Base-by-base conservation (phyloP, 2,329 filamentous ascomycete genomes). In the Cladorrhinum sp. region DNA sequence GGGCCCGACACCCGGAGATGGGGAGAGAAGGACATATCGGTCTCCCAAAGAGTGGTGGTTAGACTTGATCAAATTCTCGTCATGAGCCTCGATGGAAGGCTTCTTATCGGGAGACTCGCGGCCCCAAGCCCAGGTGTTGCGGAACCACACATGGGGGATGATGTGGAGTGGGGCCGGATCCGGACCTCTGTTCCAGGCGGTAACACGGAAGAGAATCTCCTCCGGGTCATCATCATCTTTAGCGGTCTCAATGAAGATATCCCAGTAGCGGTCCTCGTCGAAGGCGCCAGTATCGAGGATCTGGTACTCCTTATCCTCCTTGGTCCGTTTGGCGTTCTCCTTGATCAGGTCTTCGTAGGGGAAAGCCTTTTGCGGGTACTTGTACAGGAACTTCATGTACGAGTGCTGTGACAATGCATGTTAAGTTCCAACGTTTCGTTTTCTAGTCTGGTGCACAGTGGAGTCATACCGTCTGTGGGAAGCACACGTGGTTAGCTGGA, bases 301-400 rank as follows among this genome's bases (percentile, higher is more conserved):
- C 74, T 97, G 93, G 76, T 96, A 98, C 73, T 98, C 93, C 52
- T 85, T 85, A 65, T 97, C 93, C 68, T 86, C 74, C 74, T 88
- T 91, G 59, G 83, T 82, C 65, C 93, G 85, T 66, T 81, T 85
- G 49, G 87, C 92, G 72, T 96, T 98, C 71, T 96, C 91, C 65
- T 91, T 80, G 66, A 96, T 79, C 51, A 98, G 80, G 66, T 96
- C 87, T 74, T 97, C 83, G 79, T 98, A 98, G 2, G 93, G 95
- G 70, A 98, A 98, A 65, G 88, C 86, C 69, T 84, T 85, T 76
- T 98, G 93, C 0, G 95, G 95, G 70, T 97, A 96, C 76, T 98
- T 98, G 84, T 98, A 98, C 67, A 98, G 87, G 72, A 88, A 96
- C 76, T 98, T 98, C 93, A 98, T 98, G 80, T 98, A 98, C 25